Conservation (phyloP, 306 rosid genomes). For the Trifolium repens region DNA sequence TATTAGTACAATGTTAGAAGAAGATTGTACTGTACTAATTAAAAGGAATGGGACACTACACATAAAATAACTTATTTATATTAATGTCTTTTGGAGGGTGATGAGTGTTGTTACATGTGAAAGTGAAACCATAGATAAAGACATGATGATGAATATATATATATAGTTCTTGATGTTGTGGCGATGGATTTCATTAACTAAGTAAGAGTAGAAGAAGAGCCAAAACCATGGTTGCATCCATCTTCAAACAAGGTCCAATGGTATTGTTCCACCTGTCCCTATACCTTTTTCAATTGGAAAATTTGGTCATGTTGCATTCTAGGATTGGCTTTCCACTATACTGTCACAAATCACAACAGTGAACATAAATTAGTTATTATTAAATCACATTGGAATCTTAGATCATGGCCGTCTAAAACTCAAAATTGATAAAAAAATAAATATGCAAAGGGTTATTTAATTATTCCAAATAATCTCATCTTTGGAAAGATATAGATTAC, state of each 20-base stretch:
- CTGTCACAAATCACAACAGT: background rate
- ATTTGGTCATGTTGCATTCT: conserved; percentile 35
- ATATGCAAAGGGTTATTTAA: conserved; percentile 22
- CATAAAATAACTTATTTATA: conserved; percentile 8
- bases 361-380: conserved; percentile 20
- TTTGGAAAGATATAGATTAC: conserved; percentile 22
- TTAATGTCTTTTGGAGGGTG: conserved; percentile 43
- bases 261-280: conserved; percentile 39
- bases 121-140: conserved; percentile 36
- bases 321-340: conserved; percentile 37
- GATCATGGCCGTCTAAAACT: conserved; percentile 13
- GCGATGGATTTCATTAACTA: conserved; percentile 23
- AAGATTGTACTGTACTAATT: background rate
- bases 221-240: conserved; percentile 34
- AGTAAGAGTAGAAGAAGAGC: conserved; percentile 14
- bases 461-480: conserved; percentile 44
- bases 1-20: background rate
- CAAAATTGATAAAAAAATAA: background rate
- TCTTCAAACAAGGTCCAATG: conserved; percentile 42
- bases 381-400: conserved; percentile 4
- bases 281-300: background rate
- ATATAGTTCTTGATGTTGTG: conserved; percentile 30
- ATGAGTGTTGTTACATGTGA: conserved; percentile 55
- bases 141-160: conserved; percentile 44
- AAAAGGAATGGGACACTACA: conserved; percentile 5